phyloP scores from a whole-genome alignment of 139 green algal genomes.

The Micractinium sp. region DNA sequence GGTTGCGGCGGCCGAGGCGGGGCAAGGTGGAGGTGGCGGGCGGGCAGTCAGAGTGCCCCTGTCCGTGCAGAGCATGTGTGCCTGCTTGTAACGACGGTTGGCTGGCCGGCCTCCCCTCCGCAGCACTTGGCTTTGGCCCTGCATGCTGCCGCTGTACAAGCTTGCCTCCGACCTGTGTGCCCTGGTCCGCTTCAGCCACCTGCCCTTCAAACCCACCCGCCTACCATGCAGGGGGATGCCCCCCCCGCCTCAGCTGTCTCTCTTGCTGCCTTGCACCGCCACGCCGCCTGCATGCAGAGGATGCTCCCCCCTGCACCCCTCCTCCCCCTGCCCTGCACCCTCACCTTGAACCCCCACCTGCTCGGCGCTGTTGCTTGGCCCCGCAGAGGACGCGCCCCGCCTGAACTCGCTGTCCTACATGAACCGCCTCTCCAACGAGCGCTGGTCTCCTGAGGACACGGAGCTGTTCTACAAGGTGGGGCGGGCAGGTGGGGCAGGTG shows the following conservation, averaged over 20 bases:
- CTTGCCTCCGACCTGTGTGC: no score
- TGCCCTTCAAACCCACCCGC: background rate
- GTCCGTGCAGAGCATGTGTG: no score
- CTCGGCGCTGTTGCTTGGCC: background rate
- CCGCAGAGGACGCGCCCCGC: slow-evolving; percentile 44
- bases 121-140: no score
- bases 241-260: background rate
- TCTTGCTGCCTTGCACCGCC: background rate
- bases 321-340: background rate
- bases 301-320: background rate
- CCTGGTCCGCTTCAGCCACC: background rate
- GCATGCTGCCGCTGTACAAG: no score
- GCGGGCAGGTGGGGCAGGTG: background rate
- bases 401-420: slow-evolving; percentile 68
- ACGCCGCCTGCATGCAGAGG: background rate
- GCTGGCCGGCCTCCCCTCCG: no score
- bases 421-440: slow-evolving; percentile 56
- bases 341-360: background rate
- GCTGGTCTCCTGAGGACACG: slow-evolving; percentile 72
- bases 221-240: background rate
- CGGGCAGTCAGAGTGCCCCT: no score
- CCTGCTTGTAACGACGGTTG: no score
- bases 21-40: no score
- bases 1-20: no score
- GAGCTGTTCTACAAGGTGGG: slow-evolving; percentile 71